A percentile compares a stretch with the other conserved stretches of the same genome.
These are phyloP conservation scores for Talaromyces islandicus DNA, from an alignment of 2,329 filamentous ascomycete genomes.

Conservation along the genomic window DNA sequence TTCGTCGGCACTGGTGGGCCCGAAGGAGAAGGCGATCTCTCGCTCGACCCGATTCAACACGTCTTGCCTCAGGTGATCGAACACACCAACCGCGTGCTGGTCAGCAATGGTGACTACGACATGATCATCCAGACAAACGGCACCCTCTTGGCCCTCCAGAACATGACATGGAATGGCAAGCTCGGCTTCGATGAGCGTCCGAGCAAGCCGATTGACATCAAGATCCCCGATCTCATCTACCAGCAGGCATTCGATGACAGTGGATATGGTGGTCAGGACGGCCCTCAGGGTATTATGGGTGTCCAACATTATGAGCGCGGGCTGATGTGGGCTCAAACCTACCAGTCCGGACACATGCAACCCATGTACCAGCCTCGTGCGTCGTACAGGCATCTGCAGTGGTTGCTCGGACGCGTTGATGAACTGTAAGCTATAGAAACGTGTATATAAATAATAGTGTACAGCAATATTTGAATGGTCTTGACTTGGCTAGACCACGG, in stretches of 20 bases:
- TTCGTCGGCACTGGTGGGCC: slow-evolving; percentile 39
- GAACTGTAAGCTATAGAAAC: background rate
- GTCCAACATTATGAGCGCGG: slow-evolving; percentile 67
- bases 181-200: slow-evolving; percentile 64
- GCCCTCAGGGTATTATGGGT: slow-evolving; percentile 60
- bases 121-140: slow-evolving; percentile 63
- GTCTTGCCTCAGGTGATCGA: slow-evolving; percentile 33
- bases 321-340: slow-evolving; percentile 57
- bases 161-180: slow-evolving; percentile 71
- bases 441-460: background rate
- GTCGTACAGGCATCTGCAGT: slow-evolving; percentile 59
- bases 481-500: background rate
- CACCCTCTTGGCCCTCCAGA: slow-evolving; percentile 66
- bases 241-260: slow-evolving; percentile 45
- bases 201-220: slow-evolving; percentile 24
- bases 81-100: slow-evolving; percentile 63
- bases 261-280: slow-evolving; percentile 59
- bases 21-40: slow-evolving; percentile 31
- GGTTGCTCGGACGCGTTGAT: slow-evolving; percentile 23
- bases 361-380: slow-evolving; percentile 63
- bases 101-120: slow-evolving; percentile 67
- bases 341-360: slow-evolving; percentile 31
- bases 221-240: slow-evolving; percentile 51
- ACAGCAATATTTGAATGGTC: background rate
- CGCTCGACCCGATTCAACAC: slow-evolving; percentile 51